Base-by-base conservation (phyloP, 352 stramenopile species). In the Phytophthora idaei region DNA sequence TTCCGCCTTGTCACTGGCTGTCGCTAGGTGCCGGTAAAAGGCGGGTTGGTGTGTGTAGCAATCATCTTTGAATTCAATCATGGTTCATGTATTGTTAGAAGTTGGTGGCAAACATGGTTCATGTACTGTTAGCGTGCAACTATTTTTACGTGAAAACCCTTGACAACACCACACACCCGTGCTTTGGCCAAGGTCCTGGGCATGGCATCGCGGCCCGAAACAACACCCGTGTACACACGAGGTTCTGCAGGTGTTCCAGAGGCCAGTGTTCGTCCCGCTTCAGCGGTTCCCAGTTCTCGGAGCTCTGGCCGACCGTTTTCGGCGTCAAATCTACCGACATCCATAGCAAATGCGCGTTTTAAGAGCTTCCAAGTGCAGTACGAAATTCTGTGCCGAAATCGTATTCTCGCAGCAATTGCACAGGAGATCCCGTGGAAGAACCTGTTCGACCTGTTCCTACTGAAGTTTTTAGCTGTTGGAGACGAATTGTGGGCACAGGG, bases 341-440 rank as follows among this genome's bases (percentile, higher is more conserved):
- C 78, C 0, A 62, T 85, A 36, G 72, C 74, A 11, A 84, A 78
- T 49, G 71, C 79, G 25, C 77, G 74, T 4, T 84, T 85, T 57
- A 83, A 83, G 58, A 78, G 62, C 7, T 85, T 88, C 41, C 72
- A 81, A 42, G 67, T 87, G 65, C 76, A 90, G 53, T 64, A 89
- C 61, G 78, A 87, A 21, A 68, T 87, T 12, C 46, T 89, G 27
- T 71, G 71, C 52, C 76, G 76, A 55, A 83, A 89, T 51, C 54
- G 71, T 3, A 65, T 89, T 2, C 62, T 89, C 34, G 64, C 57
- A 14, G 71, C 67, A 8, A 75, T 90, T 8, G 67, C 77, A 5
- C 64, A 74, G 9, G 76, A 86, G 34, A 78, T 89, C 54, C 73
- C 81, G 25, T 87, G 77, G 77, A 81, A 81, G n/a, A 87, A 89